Evolutionary conservation across 108 stramenopile genomes (phyloP), one percentile per base, ranked within the genome.

Genomic region (Cyclotella baltica): DNA sequence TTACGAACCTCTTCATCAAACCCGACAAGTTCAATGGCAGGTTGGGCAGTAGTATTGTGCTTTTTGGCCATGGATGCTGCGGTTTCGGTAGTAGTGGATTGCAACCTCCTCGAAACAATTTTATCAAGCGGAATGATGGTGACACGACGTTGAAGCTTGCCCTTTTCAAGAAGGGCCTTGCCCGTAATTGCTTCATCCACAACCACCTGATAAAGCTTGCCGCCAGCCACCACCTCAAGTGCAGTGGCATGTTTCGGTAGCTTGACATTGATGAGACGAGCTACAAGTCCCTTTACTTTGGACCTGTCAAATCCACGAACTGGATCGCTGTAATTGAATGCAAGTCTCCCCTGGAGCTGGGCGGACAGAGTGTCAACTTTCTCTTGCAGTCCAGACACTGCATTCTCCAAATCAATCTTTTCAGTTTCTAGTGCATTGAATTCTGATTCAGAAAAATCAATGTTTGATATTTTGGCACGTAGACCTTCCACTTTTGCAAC

Each of bases 81-180:
- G 10, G 57, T 62, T 0, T 86, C 64, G 36, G 72, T 73, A 50
- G 81, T 75, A 43, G 86, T 40, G 31, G 81, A 67, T 28, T 92
- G 74, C 19, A 97, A 72, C 23, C 86, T 71, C 18, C 83, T 62
- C 4, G 91, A 69, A 38, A 77, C 63, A 81, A 99, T 96, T 83
- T 98, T 98, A 86, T 98, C 97, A 15, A 99, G 86, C 19, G 99
- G 99, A 67, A 99, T 95, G 70, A 99, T 93, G 1, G 99, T 99
- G 28, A 98, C 97, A 25, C 99, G 93, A 22, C 93, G 82, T 69
- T 90, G 78, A 4, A 99, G 89, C 61, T 93, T 92, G 62, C 99
- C 99, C 62, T 93, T 92, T 62, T 94, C 84, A 20, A 99, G 85
- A 13, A 99, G 89, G 53, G 96, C 94, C 78, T 98, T 98, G 52